These are phyloP conservation scores for Tolypocladium pustulatum DNA, from an alignment of 2,329 filamentous ascomycete species.

Conservation along the genomic window DNA sequence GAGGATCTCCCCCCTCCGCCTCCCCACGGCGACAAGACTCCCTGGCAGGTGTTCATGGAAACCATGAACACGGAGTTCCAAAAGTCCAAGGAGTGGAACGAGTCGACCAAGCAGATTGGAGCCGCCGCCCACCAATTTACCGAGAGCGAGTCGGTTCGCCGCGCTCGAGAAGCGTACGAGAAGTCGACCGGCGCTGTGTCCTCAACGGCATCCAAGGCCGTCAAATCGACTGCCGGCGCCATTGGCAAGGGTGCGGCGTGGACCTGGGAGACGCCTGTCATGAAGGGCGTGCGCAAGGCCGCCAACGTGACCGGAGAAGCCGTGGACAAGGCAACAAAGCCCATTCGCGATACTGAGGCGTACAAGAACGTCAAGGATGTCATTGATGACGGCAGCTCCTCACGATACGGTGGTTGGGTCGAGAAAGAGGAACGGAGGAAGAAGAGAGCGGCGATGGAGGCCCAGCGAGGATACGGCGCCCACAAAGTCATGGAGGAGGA, in stretches of 20 bases:
- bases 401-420: slow-evolving; percentile 89
- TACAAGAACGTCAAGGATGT: slow-evolving; percentile 93
- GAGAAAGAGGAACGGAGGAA: slow-evolving; percentile 90
- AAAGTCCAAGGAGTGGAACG: slow-evolving; percentile 97
- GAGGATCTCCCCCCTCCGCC: slow-evolving; percentile 73
- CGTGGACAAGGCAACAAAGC: slow-evolving; percentile 88
- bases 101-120: slow-evolving; percentile 89
- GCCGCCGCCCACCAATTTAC: slow-evolving; percentile 83
- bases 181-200: slow-evolving; percentile 76
- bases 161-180: slow-evolving; percentile 77
- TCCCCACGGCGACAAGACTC: slow-evolving; percentile 96
- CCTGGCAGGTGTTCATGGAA: slow-evolving; percentile 97
- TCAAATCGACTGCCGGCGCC: slow-evolving; percentile 76
- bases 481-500: slow-evolving; percentile 65
- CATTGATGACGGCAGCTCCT: slow-evolving; percentile 94
- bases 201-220: slow-evolving; percentile 64
- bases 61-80: slow-evolving; percentile 93
- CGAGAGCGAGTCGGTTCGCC: slow-evolving; percentile 83
- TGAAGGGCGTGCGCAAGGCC: slow-evolving; percentile 82
- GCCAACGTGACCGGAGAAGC: slow-evolving; percentile 78
- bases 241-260: slow-evolving; percentile 87
- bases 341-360: slow-evolving; percentile 86
- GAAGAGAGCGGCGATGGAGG: slow-evolving; percentile 63
- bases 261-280: slow-evolving; percentile 93
- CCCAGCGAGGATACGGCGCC: slow-evolving; percentile 37